phyloP scores from a whole-genome alignment of 2,329 filamentous ascomycete species.

The Didymella pinodella region DNA sequence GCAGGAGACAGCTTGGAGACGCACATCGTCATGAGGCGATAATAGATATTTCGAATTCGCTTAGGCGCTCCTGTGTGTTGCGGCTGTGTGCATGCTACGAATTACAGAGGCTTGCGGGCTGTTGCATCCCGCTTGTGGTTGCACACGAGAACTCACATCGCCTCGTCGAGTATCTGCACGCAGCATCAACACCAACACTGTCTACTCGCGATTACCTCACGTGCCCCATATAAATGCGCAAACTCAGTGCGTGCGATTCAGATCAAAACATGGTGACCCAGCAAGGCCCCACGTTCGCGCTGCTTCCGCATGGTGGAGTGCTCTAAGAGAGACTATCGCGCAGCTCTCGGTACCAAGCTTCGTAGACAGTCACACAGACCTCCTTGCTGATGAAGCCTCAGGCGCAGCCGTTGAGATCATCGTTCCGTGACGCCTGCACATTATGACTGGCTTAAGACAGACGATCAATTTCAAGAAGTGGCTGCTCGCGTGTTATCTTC shows the following conservation, averaged over 20 bases:
- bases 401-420: constrained; percentile 25
- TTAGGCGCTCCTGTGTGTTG: constrained; percentile 9
- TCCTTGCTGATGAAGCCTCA: constrained; percentile 35
- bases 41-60: constrained; percentile 8
- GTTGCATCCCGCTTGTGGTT: constrained; percentile 12
- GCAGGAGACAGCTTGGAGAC: constrained; percentile 13
- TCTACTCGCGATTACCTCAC: constrained; percentile 3
- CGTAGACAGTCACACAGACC: constrained; percentile 37
- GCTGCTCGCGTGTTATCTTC: constrained; percentile 17
- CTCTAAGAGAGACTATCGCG: constrained; percentile 36
- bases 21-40: constrained; percentile 14
- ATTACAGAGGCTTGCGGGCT: constrained; percentile 14
- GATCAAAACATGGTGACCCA: constrained; percentile 12
- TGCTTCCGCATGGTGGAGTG: constrained; percentile 37
- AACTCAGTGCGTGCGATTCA: constrained; percentile 20
- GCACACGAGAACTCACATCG: constrained; percentile 10
- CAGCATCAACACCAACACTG: constrained; percentile 18
- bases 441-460: constrained; percentile 24
- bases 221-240: constrained; percentile 14
- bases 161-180: constrained; percentile 16
- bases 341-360: constrained; percentile 41
- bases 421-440: constrained; percentile 25
- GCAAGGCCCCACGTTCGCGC: constrained; percentile 27
- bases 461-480: constrained; percentile 13
- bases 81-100: background rate